Conservation (phyloP, 345 rosid genomes). For the Sapria himalayana region DNA sequence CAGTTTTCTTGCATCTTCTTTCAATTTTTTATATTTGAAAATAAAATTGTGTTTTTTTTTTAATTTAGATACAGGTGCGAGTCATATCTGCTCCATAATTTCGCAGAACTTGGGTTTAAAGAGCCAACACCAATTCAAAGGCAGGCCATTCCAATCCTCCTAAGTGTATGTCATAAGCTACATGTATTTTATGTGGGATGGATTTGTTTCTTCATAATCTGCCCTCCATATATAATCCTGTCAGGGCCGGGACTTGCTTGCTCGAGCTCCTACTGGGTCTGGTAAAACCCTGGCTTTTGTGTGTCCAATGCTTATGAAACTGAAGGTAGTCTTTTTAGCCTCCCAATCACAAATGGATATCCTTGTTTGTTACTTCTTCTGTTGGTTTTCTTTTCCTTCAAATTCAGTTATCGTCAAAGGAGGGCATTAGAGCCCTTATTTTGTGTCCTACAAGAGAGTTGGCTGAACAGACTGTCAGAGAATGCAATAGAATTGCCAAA, state of each 20-base stretch:
- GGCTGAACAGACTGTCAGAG: slow-evolving; percentile 77
- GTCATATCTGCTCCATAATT: slow-evolving; percentile 36
- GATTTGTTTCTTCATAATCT: too few relatives aligned
- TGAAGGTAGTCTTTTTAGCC: slow-evolving; percentile 31
- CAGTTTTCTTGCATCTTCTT: too few relatives aligned
- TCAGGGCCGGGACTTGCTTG: slow-evolving; percentile 88
- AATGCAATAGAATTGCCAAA: slow-evolving; percentile 67
- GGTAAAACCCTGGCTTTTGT: slow-evolving; percentile 88
- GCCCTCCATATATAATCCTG: too few relatives aligned
- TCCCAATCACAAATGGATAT: background rate
- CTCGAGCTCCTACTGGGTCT: slow-evolving; percentile 95
- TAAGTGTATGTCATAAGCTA: slow-evolving; percentile 84
- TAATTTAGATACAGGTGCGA: slow-evolving; percentile 69
- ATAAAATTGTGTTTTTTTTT: too few relatives aligned
- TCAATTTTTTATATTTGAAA: too few relatives aligned
- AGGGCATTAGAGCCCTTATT: slow-evolving; percentile 68
- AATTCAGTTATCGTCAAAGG: slow-evolving; percentile 32
- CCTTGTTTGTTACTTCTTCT: slow-evolving; percentile 9
- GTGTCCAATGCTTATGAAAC: slow-evolving; percentile 82
- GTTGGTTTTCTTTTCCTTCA: background rate
- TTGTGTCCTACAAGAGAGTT: slow-evolving; percentile 82
- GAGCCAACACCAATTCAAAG: slow-evolving; percentile 97
- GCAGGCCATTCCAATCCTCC: slow-evolving; percentile 80
- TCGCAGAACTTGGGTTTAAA: slow-evolving; percentile 60
- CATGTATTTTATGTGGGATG: too few relatives aligned